Evolutionary conservation across 768 basidiomycete species (phyloP), one percentile per base, ranked within the genome.

Genomic region (Psilocybe sp.): DNA sequence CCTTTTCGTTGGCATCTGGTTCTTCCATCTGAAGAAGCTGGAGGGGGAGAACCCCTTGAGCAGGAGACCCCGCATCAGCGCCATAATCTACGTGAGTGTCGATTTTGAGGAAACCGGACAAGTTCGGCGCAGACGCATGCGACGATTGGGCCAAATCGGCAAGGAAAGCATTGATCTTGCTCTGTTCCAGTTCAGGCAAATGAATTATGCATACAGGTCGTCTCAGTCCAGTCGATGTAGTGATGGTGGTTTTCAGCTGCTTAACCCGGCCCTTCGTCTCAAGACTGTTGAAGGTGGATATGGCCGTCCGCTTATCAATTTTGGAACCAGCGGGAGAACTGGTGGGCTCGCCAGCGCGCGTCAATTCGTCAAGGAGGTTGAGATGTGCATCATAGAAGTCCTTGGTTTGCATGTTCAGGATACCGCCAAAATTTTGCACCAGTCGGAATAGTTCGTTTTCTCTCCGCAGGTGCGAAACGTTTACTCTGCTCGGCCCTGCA

Each of bases 381-480:
- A 77, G 72, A 56, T 92, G 87, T 11, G 76, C 79, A 39, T 86
- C 84, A 47, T 76, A 79, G 57, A 92, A 78, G 52, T 90, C 87
- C 57, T 83, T 88, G 19, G 78, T 75, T 50, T 82, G 79, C 11
- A 79, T 71, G 57, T 85, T 85, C 40, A 78, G 68, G 37, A 92
- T 79, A 1, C 91, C 92, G 6, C 85, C 85, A 45, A 78, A 67
- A 18, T 71, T 75, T 49, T 82, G 76, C n/a, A 92, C 66, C 16
- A 89, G 76, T 28, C 79, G 81, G 47, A 83, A 61, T 42, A 93
- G 64, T 64, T 94, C 92, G 52, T 87, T 89, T 69, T 93, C 89
- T 16, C 92, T 81, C 3, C 89, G 81, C 37, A 90, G 70, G 50
- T 85, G 77, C 13, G 91, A 89, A 19, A 93, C 80, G 55, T 92